Conservation (phyloP, 2,329 filamentous ascomycete genomes). For the Pseudocercospora macadamiae region DNA sequence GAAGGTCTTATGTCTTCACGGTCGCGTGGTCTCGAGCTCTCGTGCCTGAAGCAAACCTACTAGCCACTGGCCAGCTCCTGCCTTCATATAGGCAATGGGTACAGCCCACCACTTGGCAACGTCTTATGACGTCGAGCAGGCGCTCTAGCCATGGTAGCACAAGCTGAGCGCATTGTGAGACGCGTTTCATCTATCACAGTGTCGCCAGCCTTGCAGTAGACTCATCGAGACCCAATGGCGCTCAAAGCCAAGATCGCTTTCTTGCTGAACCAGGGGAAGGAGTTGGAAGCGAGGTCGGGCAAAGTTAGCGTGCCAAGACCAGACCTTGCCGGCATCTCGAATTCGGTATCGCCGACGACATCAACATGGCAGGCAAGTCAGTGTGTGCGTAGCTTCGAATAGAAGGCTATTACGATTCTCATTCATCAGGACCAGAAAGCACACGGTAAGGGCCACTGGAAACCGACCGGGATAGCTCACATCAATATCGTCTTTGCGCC, state of each 20-base stretch:
- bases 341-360: slow-evolving; percentile 12
- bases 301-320: slow-evolving; percentile 1
- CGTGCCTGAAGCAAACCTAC: slow-evolving; percentile 18
- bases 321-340: neutral
- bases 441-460: too few relatives aligned
- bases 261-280: neutral
- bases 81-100: slow-evolving; percentile 9
- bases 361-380: neutral
- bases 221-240: slow-evolving; percentile 6
- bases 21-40: slow-evolving; percentile 19
- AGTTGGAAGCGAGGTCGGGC: slow-evolving; percentile 4
- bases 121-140: slow-evolving; percentile 6
- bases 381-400: too few relatives aligned
- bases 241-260: neutral
- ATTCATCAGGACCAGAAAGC: too few relatives aligned
- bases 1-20: neutral
- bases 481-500: too few relatives aligned
- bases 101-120: slow-evolving; percentile 28
- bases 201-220: slow-evolving; percentile 8
- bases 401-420: too few relatives aligned
- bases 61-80: slow-evolving; percentile 1
- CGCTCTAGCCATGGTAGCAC: neutral
- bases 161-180: slow-evolving; percentile 5
- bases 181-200: slow-evolving; percentile 10
- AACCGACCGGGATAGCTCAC: too few relatives aligned